Evolutionary conservation across 768 basidiomycete species (phyloP), one percentile per base, ranked within the genome.

Genomic region (Termitomyces sp.): DNA sequence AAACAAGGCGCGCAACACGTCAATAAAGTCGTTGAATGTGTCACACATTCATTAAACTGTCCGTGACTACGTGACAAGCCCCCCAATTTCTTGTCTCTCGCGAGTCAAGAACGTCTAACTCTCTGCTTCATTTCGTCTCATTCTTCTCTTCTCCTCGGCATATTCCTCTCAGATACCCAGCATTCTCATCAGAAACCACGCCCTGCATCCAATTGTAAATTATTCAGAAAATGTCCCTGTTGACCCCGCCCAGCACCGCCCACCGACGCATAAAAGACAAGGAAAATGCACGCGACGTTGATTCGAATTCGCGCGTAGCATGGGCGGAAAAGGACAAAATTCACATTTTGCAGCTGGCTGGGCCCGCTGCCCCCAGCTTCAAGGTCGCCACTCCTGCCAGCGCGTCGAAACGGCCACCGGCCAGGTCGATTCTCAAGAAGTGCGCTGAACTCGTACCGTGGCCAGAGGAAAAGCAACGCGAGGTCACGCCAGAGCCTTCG

Each of bases 401-500:
- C 55, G 69, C 76, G 5, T 75, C 75, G 2, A 76, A 73, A 49
- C 69, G 73, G 16, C 74, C 64, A 14, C 88, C 88, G 0, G 55
- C 71, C 22, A 88, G 81, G 61, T 89, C 91, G 7, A 92, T 92
- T 57, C 79, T 93, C 36, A 93, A 92, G 72, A 83, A 79, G 63
- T 65, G 62, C 50, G 65, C 75, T 26, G 60, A 65, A 9, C 58
- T 69, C 22, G 71, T 80, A 22, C 69, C 78, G 1, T 66, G 77
- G 3, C 75, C 82, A n/a, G 74, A 79, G 49, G 70, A 68, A n/a
- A 72, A 71, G 26, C 69, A 73, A 52, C 82, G 90, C 56, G 85
- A 90, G 56, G 71, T 77, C 14, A 93, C 91, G 0, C 92, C 91
- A n/a, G 91, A 91, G 64, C 91, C 92, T 2, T 71, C 73, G 2